Percentiles rank a stretch among this genome's conserved stretches.
These are phyloP conservation scores for Rutidosis leptorrhynchoides DNA, from an alignment of 129 eudicot species.

Conservation along the genomic window DNA sequence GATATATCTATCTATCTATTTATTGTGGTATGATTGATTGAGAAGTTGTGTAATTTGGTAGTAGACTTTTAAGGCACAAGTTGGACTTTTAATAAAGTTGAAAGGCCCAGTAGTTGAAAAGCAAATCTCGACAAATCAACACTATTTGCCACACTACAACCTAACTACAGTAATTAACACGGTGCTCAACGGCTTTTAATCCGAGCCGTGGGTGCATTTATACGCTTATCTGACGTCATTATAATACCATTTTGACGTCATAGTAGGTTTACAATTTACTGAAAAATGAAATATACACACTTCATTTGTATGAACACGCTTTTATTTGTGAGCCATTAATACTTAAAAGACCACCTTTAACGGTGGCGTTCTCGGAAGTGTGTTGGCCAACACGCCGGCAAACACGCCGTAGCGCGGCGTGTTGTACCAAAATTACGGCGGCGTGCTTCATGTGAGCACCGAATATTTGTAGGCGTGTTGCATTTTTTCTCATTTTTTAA, in stretches of 20 bases:
- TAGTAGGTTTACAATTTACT: background rate
- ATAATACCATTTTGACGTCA: slow-evolving; percentile 11
- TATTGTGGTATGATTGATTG: slow-evolving; percentile 24
- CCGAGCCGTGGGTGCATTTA: slow-evolving; percentile 27
- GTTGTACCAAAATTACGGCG: too few relatives aligned
- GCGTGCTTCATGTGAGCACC: too few relatives aligned
- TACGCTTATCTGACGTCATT: slow-evolving; percentile 20
- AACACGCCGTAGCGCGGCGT: too few relatives aligned
- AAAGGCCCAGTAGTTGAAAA: slow-evolving; percentile 33
- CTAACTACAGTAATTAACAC: slow-evolving; percentile 4
- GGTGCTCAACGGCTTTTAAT: slow-evolving; percentile 31
- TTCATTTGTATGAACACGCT: background rate
- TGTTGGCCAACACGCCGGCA: too few relatives aligned
- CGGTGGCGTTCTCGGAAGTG: too few relatives aligned
- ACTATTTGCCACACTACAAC: slow-evolving; percentile 13
- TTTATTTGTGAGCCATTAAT: too few relatives aligned
- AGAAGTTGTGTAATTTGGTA: background rate
- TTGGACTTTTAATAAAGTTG: slow-evolving; percentile 31
- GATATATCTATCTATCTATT: slow-evolving; percentile 16
- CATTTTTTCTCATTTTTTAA: too few relatives aligned
- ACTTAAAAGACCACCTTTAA: too few relatives aligned
- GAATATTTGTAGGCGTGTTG: too few relatives aligned
- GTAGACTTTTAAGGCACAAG: slow-evolving; percentile 29
- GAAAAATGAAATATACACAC: background rate
- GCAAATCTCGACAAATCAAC: slow-evolving; percentile 6